A percentile compares a stretch with the other conserved stretches of the same genome.
phyloP scores from a whole-genome alignment of 2,329 filamentous ascomycete species.

The Tolypocladium paradoxum region DNA sequence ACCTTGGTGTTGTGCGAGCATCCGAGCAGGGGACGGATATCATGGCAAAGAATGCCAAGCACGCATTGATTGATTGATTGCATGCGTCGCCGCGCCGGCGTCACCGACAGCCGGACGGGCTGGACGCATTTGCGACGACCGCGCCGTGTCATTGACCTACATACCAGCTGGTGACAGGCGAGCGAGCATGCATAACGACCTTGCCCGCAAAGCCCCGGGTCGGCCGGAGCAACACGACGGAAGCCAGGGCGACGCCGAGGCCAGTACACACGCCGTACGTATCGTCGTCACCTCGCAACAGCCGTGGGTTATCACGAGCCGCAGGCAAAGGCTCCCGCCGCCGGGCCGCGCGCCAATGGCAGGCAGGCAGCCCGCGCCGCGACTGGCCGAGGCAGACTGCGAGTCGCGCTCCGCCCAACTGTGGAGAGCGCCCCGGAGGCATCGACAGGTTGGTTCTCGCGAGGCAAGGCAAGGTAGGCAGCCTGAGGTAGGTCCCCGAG shows the following conservation, averaged over 20 bases:
- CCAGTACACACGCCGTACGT: no score
- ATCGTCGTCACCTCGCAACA: not conserved
- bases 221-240: not conserved
- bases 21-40: not conserved
- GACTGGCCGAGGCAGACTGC: not conserved
- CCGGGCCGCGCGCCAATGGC: not conserved
- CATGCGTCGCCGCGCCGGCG: not conserved
- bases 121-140: not conserved
- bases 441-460: no score
- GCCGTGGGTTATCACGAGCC: no score
- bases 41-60: not conserved
- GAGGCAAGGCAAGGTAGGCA: not conserved
- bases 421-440: not conserved
- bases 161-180: no score
- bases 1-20: not conserved
- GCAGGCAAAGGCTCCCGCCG: not conserved
- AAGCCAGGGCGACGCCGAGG: not conserved
- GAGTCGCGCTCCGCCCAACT: not conserved
- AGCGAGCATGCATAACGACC: no score
- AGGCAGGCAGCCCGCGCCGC: not conserved
- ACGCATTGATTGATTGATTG: not conserved
- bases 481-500: slow-evolving; percentile 3
- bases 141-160: not conserved
- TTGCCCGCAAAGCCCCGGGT: not conserved
- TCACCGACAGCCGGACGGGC: not conserved